Evolutionary conservation across 179 eudicot genomes (phyloP), one percentile per base, ranked within the genome.

Genomic region (Actinidia chinensis): DNA sequence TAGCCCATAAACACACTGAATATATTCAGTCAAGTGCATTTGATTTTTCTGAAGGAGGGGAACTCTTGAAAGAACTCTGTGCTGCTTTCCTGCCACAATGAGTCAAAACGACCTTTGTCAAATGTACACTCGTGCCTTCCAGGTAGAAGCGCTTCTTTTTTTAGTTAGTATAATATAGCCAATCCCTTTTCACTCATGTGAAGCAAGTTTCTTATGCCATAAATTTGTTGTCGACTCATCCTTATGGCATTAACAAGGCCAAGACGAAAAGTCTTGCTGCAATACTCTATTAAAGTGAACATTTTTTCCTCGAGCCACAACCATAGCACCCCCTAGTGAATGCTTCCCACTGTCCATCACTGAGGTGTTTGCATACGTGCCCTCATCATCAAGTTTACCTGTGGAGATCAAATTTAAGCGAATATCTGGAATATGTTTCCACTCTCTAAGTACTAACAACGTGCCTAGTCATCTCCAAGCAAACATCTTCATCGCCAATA

Each of bases 301-400:
- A 12, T 51, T 51, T 15, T 51, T 51, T 2, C 55, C 55, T 51
- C 6, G 55, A 51, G 55, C 55, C 13, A 76, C 50, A n/a, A 79
- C 70, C 65, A 79, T 6, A 6, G 61, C 51, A 17, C 82, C 80
- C 5, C 47, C 46, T 28, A 47, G 61, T 33, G 71, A 69, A n/a
- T n/a, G n/a, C n/a, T 22, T 79, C 79, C 71, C 85, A 82, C 15
- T n/a, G 23, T 4, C 61, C 61, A 17, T 56, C 23, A 0, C 22
- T 56, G 2, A 56, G n/a, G 22, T 20, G 13, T 17, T 46, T 82
- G 9, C 47, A 12, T n/a, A n/a, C n/a, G 17, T 58, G 69, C 73
- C 77, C 10, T 82, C 82, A 63, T 75, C 85, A 75, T 75, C 82
- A 48, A 82, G 74, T 42, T 46, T 42, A 0, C 80, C 52, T 17